Base-by-base conservation (phyloP, 352 stramenopile species). In the Pythium phragmitis region DNA sequence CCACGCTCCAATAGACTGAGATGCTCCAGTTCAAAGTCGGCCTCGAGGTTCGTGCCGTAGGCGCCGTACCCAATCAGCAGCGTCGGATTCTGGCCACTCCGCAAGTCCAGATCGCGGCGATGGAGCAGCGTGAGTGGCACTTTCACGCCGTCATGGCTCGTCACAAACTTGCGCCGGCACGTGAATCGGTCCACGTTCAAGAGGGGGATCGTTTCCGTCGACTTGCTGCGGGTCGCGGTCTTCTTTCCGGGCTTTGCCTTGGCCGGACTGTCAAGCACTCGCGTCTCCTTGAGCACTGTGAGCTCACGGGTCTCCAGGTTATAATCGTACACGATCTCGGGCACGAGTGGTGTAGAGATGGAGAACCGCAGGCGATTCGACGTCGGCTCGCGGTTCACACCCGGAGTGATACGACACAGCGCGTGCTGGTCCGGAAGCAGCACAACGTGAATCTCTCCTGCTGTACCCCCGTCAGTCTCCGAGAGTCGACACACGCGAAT, bases 21-120 rank as follows among this genome's bases (percentile, higher is more conserved):
- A 47, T 94, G 75, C 26, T 92, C 84, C 2, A 96, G 72, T 43
- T 95, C 81, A 48, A 96, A 97, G 5, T 94, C 84, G 21, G 89
- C 77, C 57, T 96, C 85, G 8, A 97, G 58, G 53, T 91, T 96
- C 23, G 74, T 89, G 2, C 91, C 91, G 43, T 98, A 98, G 1
- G 91, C 88, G 12, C 91, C 91, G 61, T 98, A 98, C 26, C 85
- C 89, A 39, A 96, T 64, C 16, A 97, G 60, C 2, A 97, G 70
- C n/a, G 91, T 92, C 30, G 87, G 87, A 67, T 94, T 92, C 36
- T 76, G 57, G 4, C 77, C 77, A 63, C 91, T 76, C 2, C 73
- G 7, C 34, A 39, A 41, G 3, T 59, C 54, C 17, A 94, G 43
- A 60, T 87, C 73, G 1, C 73, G 80, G n/a, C 62, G 78, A 49